A percentile compares a stretch with the other conserved stretches of the same genome.
Evolutionary conservation across 2,329 filamentous ascomycete species (phyloP).

Genomic region (Talaromyces funiculosus): DNA sequence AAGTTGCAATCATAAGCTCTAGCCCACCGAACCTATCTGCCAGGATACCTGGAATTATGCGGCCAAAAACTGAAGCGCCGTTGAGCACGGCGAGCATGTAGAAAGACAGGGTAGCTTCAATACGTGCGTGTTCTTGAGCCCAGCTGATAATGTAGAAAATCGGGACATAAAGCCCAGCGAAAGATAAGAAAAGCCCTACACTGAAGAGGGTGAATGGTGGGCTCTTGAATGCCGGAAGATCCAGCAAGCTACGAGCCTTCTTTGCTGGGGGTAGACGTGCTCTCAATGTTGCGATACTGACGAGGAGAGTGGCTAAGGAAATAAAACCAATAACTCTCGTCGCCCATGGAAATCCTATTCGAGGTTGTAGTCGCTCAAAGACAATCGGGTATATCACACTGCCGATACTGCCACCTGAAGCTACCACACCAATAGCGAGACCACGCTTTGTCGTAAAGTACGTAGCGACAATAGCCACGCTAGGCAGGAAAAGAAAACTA

Average conservation of each 20-base stretch:
- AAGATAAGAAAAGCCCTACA: background rate
- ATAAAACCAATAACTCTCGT: conserved; percentile 62
- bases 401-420: conserved; percentile 54
- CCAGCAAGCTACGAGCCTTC: background rate
- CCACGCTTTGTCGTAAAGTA: conserved; percentile 57
- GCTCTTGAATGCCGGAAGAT: background rate
- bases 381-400: conserved; percentile 53
- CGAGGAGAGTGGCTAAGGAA: conserved; percentile 37
- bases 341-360: conserved; percentile 54
- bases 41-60: background rate
- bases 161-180: background rate
- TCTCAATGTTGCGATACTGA: background rate
- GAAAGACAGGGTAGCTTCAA: background rate
- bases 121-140: background rate
- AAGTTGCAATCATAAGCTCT: background rate
- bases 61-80: background rate
- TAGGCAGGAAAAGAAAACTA: background rate
- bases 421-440: conserved; percentile 56
- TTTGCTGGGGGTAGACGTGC: background rate
- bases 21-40: background rate
- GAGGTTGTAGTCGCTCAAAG: conserved; percentile 37
- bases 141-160: background rate
- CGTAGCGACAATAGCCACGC: conserved; percentile 40
- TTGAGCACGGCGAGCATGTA: background rate
- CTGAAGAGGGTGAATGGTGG: background rate